Evolutionary conservation across 139 green algal genomes (phyloP), one percentile per base, ranked within the genome.

Genomic region (Chlorella ohadii): DNA sequence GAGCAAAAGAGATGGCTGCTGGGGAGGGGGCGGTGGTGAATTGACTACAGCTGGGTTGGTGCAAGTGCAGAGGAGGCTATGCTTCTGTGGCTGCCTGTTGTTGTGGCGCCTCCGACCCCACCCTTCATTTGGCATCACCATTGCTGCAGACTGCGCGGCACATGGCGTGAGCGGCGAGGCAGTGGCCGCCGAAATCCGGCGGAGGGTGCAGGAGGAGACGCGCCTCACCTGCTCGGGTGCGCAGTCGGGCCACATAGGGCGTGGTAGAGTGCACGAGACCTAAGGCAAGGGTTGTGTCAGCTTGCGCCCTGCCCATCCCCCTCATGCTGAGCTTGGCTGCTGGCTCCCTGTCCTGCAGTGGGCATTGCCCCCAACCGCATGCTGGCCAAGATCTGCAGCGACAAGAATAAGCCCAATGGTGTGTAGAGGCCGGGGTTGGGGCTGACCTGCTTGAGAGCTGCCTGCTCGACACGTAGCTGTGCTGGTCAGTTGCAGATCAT

Each of bases 391-490:
- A 87, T 95, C n/a, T 90, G 84, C 68, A 89, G 88, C 11, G 95
- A 98, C 85, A 91, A 93, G 47, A 95, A 96, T 90, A 98, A 98
- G 87, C 96, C 96, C 0, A 88, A 98, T 63, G 96, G 96, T 19
- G 92, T 51, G 44, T 9, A 51, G 44, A 51, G 44, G 44, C 7
- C 44, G 44, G 44, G 44, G 96, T 78, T 12, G 65, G 41, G 72
- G 38, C 44, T 27, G 7, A 5, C 34, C 13, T 19, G 65, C 17
- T 22, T 44, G 36, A n/a, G n/a, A n/a, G n/a, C n/a, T n/a, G n/a
- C n/a, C 31, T 28, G 31, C 12, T 27, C 1, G n/a, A 25, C 15
- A 36, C 1, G 4, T 31, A 41, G 64, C 31, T 9, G 13, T 72
- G 65, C 31, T 71, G 44, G 44, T 51, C 9, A 51, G 44, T 51